phyloP scores from a whole-genome alignment of 495 filamentous ascomycete genomes.

The Parachaetomium inaequale region DNA sequence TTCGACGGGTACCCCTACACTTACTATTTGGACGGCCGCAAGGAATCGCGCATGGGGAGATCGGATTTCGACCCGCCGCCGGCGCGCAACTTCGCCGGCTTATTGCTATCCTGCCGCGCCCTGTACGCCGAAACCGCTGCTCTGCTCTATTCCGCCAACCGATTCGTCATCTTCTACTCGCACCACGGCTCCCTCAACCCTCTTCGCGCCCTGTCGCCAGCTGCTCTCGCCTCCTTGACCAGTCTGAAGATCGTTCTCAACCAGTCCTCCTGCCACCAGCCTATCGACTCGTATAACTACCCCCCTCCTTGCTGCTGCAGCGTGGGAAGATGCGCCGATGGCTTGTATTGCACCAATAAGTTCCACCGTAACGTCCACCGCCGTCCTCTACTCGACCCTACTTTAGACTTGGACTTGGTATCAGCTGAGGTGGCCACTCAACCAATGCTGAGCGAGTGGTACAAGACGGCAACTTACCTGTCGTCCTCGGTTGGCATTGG shows the following conservation, averaged over 20 bases:
- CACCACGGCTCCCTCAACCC: conserved; percentile 6
- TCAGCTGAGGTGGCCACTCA: conserved; percentile 5
- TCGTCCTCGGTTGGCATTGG: conserved; percentile 9
- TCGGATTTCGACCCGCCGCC: conserved; percentile 18
- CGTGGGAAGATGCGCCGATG: background rate
- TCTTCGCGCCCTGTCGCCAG: conserved; percentile 6
- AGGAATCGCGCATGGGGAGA: too few species aligned
- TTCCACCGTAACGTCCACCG: background rate
- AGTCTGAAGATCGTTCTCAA: conserved; percentile 19
- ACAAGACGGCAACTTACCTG: conserved; percentile 3
- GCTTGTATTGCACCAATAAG: background rate
- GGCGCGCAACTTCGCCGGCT: conserved; percentile 12
- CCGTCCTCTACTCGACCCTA: background rate
- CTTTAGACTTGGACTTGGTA: background rate
- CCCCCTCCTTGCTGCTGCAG: background rate
- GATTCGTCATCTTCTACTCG: conserved; percentile 14
- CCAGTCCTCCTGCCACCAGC: conserved; percentile 9
- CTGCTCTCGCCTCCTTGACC: conserved; percentile 15
- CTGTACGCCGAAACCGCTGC: conserved; percentile 9
- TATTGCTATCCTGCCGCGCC: conserved; percentile 16
- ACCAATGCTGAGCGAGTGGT: conserved; percentile 14
- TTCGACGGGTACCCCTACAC: conserved; percentile 6
- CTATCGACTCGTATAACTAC: background rate
- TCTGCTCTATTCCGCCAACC: conserved; percentile 18
- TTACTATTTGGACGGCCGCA: conserved; percentile 14